Conservation (phyloP, 75 land plant genomes). For the Ceratopteris richardii region DNA sequence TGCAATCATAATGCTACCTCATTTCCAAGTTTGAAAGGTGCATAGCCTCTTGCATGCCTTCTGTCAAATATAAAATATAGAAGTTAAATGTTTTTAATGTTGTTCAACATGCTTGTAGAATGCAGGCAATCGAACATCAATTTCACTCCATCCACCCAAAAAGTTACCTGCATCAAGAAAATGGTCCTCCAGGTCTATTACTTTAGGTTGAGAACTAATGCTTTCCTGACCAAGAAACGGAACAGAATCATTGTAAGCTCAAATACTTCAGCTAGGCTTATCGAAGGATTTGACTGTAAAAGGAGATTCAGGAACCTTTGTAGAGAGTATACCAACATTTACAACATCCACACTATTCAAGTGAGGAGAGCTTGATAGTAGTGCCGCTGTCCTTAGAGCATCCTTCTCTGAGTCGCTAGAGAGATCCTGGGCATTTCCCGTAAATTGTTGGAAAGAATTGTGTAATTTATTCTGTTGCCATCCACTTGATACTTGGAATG, state of each 20-base stretch:
- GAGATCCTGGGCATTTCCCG: background rate
- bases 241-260: conserved; percentile 30
- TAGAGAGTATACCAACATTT: no score
- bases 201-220: conserved; percentile 15
- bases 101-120: no score
- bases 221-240: background rate
- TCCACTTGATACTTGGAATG: conserved; percentile 81
- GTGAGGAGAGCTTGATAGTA: conserved; percentile 13
- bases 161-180: conserved; percentile 32
- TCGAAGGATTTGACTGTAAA: no score
- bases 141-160: conserved; percentile 7
- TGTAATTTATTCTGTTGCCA: conserved; percentile 20
- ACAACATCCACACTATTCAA: background rate
- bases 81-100: no score
- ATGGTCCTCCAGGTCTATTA: conserved; percentile 47
- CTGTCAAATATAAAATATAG: conserved; percentile 51
- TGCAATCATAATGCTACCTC: no score
- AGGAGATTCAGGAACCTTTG: no score
- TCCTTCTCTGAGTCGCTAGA: conserved; percentile 34
- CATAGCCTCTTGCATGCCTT: conserved; percentile 80
- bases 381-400: conserved; percentile 21
- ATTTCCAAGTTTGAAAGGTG: conserved; percentile 78
- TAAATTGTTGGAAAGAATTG: conserved; percentile 25
- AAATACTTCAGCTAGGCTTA: conserved; percentile 31
- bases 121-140: background rate